These are phyloP conservation scores for Phaffia rhodozyma DNA, from an alignment of 1,284 basidiomycete species.

Conservation along the genomic window DNA sequence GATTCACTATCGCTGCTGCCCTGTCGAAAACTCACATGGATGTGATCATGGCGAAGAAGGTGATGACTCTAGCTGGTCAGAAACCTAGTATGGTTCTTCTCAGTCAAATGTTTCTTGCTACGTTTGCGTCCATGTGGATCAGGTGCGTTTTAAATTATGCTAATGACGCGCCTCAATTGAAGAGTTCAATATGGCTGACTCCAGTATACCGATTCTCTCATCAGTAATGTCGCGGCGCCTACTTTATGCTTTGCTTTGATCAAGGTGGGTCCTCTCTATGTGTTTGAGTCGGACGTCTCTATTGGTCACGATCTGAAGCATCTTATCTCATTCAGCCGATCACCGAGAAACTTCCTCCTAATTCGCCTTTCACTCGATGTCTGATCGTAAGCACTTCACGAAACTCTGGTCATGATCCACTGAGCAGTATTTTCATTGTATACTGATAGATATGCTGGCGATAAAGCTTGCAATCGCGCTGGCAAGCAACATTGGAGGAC, in stretches of 20 bases:
- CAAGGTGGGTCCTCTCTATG: slow-evolving; percentile 44
- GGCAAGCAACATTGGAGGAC: slow-evolving; percentile 96
- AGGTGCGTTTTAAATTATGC: slow-evolving; percentile 55
- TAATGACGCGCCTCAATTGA: too few relatives aligned
- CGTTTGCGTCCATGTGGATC: slow-evolving; percentile 99
- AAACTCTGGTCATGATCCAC: neutral
- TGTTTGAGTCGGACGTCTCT: neutral
- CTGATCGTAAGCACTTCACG: slow-evolving; percentile 59
- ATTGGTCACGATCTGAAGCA: neutral
- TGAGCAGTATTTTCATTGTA: neutral
- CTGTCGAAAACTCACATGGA: slow-evolving; percentile 97
- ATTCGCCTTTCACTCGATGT: slow-evolving; percentile 76
- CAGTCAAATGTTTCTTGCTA: slow-evolving; percentile 91
- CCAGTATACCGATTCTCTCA: slow-evolving; percentile 5
- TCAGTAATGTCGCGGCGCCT: slow-evolving; percentile 89
- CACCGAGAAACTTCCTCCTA: slow-evolving; percentile 76
- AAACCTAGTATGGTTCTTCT: slow-evolving; percentile 75
- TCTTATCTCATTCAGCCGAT: slow-evolving; percentile 56
- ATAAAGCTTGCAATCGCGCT: slow-evolving; percentile 82
- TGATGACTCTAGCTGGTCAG: slow-evolving; percentile 81
- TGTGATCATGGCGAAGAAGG: slow-evolving; percentile 81
- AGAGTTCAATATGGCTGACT: neutral
- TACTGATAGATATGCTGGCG: neutral
- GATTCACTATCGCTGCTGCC: slow-evolving; percentile 97
- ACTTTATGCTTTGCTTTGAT: slow-evolving; percentile 97